Base-by-base conservation (phyloP, 169 alveolate genomes). In the Toxoplasma gondii region DNA sequence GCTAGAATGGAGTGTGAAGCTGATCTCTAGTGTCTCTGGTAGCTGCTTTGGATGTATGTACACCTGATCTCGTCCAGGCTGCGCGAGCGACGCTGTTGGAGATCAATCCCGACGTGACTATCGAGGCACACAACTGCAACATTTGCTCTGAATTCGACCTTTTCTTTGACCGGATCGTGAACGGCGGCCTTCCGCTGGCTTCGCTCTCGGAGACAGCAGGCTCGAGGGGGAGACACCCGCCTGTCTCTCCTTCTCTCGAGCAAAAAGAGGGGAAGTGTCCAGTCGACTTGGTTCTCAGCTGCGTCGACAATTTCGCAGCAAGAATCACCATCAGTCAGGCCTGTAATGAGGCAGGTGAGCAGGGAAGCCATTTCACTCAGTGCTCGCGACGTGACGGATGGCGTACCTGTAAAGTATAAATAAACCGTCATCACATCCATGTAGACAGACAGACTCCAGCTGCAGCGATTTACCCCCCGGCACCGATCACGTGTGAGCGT, bases 261-360 rank as follows among this genome's bases (percentile, higher is more conserved):
- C 74, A 64, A 31, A 64, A n/a, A n/a, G n/a, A 64, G n/a, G 92
- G 94, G 67, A 39, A 69, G 69, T 36, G 64, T 27, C 88, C 92
- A 88, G 98, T 98, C 16, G 98, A 98, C 94, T 96, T 99, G 53
- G 98, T 99, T 36, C 95, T 99, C 90, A 97, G 99, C 54, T 98
- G 99, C 96, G 99, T 99, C 1, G 99, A 99, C 95, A 99, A 98
- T 93, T 99, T 98, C 95, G 99, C 99, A 31, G 99, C 99, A 36
- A 97, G 99, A 93, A 98, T 98, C 97, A 98, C 99, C 41, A 98
- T 99, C 36, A 98, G 98, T 96, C 97, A 97, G 91, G 99, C 99
- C 49, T 98, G 99, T 93, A 98, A 98, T 96, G 98, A 98, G 94
- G 96, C 98, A 29, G 98, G 98, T 94, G 96, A 97, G 97, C 2